Conservation (phyloP, 2,329 filamentous ascomycete genomes). For the Pseudofabraea citricarpa region DNA sequence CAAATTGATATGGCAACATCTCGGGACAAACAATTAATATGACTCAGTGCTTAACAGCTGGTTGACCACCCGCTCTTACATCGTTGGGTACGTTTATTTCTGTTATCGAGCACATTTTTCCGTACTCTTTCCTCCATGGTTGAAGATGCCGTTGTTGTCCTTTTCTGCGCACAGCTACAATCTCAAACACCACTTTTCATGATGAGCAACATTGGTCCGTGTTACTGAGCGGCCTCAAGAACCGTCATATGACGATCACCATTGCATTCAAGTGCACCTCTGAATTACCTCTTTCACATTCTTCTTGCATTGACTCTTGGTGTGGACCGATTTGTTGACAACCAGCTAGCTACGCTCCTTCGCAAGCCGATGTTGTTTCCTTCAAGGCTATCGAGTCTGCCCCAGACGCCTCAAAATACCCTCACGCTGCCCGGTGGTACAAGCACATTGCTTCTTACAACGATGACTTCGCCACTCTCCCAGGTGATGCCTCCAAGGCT, state of each 20-base stretch:
- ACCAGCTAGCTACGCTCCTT: constrained; percentile 51
- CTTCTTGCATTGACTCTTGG: constrained; percentile 10
- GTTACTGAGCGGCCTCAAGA: constrained; percentile 95
- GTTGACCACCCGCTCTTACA: constrained; percentile 73
- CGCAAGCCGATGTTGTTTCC: constrained; percentile 92
- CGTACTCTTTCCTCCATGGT: constrained; percentile 14
- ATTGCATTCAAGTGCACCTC: constrained; percentile 73
- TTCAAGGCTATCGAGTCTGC: constrained; percentile 81
- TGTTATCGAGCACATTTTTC: constrained; percentile 12
- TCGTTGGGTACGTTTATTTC: constrained; percentile 65
- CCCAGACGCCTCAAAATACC: constrained; percentile 82
- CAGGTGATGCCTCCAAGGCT: constrained; percentile 85
- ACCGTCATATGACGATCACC: constrained; percentile 75
- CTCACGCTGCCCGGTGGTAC: constrained; percentile 95
- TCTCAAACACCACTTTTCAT: constrained; percentile 35
- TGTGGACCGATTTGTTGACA: constrained; percentile 11
- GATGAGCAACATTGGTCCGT: constrained; percentile 94
- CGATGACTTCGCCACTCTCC: constrained; percentile 84
- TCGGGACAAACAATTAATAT: constrained; percentile 22
- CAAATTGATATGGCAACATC: neutral
- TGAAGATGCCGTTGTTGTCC: constrained; percentile 7
- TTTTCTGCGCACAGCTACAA: constrained; percentile 12
- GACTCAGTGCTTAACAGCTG: constrained; percentile 64
- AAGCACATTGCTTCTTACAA: constrained; percentile 95
- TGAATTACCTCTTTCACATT: constrained; percentile 42